Base-by-base conservation (phyloP, 2,329 filamentous ascomycete species). In the Cytospora schulzeri region DNA sequence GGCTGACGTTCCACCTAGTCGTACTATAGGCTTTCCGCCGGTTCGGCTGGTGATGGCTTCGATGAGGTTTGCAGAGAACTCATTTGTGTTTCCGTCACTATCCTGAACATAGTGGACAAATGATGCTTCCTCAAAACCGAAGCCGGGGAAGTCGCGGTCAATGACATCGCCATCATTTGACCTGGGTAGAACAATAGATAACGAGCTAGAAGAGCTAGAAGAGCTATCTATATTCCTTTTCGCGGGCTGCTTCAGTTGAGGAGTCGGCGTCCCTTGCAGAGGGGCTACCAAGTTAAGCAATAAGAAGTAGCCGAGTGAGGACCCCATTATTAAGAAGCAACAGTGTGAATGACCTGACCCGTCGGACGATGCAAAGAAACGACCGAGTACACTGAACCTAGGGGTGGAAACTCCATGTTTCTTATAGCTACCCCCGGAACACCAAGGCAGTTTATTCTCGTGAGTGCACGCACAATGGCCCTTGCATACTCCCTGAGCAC, bases 51-150 rank as follows among this genome's bases (percentile, higher is more conserved):
- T 74, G 51, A 76, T 69, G 12, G 67, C 66, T 11, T 73, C 60
- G 51, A 77, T 73, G 28, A 76, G 69, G 60, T 76, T 76, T 6
- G 64, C 35, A 0, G 73, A 74, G 67, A 76, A 76, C 14, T 54
- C 57, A 48, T 76, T 77, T 22, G 66, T 45, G 17, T 70, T 71
- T 24, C 73, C 72, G 26, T 70, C 63, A 60, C 70, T 69, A 51
- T 73, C 70, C 53, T 71, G 69, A 4, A 73, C 72, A 60, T 75
- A 75, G 19, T 72, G 69, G 12, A 71, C 68, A 54, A 75, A 75
- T 3, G 75, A 75, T 12, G 73, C 66, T 60, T 75, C 61, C 61
- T 76, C 75, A 56, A 75, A 75, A 3, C 71, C 72, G 28, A 74
- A 67, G 2, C 71, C 72, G 29, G 68, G 68, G 58, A 75, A 75